Percentiles rank a stretch among this genome's conserved stretches.
Conservation (phyloP, 345 rosid species). For the Salix dunnii region DNA sequence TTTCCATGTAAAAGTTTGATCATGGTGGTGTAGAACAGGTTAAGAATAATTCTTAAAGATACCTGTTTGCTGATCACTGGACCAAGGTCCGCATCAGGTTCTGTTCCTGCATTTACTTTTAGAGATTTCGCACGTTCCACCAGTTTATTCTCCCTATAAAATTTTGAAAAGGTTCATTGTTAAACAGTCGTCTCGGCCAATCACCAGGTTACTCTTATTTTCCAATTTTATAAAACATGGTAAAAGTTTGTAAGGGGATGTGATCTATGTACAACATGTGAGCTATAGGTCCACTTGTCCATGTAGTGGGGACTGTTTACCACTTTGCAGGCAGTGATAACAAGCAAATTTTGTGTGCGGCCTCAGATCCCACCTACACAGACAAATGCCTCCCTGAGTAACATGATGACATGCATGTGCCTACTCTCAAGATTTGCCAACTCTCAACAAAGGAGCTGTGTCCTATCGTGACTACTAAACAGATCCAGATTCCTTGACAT, state of each 20-base stretch:
- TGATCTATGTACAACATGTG: background rate
- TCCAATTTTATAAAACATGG: background rate
- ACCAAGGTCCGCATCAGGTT: conserved; percentile 86
- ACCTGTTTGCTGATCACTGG: conserved; percentile 96
- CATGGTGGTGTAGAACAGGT: background rate
- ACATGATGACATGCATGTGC: background rate
- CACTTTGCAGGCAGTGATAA: background rate
- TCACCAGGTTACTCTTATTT: background rate
- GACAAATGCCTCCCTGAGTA: background rate
- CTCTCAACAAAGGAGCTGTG: background rate
- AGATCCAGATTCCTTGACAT: background rate
- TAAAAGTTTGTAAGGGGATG: background rate
- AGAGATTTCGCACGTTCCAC: conserved; percentile 72
- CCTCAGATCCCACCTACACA: background rate
- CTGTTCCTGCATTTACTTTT: conserved; percentile 84
- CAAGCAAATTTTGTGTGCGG: background rate
- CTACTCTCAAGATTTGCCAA: background rate
- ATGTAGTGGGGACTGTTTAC: too few relatives aligned
- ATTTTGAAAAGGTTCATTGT: background rate
- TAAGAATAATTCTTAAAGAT: background rate
- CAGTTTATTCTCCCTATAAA: conserved; percentile 67
- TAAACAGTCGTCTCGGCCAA: background rate
- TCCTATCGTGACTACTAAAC: background rate
- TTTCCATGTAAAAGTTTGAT: background rate
- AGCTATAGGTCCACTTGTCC: too few relatives aligned